These are phyloP conservation scores for Mucor ambiguus DNA, from an alignment of 371 early-diverging fungal genomes.

Conservation along the genomic window DNA sequence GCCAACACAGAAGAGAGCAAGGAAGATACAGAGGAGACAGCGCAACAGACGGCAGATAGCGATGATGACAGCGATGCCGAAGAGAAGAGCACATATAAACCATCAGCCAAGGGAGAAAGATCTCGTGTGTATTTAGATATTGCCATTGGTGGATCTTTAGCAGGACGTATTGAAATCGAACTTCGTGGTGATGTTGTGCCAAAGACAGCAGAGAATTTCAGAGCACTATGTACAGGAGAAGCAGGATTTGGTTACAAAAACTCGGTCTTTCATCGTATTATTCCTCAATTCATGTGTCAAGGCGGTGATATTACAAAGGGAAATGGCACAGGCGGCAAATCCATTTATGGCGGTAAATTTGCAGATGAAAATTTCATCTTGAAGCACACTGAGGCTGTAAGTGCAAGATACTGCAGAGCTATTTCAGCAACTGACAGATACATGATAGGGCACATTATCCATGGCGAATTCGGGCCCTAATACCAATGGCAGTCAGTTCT, in stretches of 20 bases:
- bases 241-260: slow-evolving; percentile 82
- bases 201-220: slow-evolving; percentile 65
- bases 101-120: slow-evolving; percentile 20
- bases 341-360: slow-evolving; percentile 94
- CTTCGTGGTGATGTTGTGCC: slow-evolving; percentile 80
- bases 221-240: slow-evolving; percentile 43
- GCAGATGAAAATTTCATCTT: slow-evolving; percentile 94
- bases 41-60: slow-evolving; percentile 2
- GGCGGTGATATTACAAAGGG: slow-evolving; percentile 95
- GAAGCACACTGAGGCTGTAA: slow-evolving; percentile 88
- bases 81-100: slow-evolving; percentile 2
- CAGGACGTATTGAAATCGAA: slow-evolving; percentile 80
- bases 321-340: slow-evolving; percentile 95
- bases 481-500: slow-evolving; percentile 98
- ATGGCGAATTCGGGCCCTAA: slow-evolving; percentile 95
- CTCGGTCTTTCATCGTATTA: slow-evolving; percentile 87
- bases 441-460: slow-evolving; percentile 62
- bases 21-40: slow-evolving; percentile 13
- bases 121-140: slow-evolving; percentile 59
- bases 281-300: slow-evolving; percentile 97
- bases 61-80: slow-evolving; percentile 15
- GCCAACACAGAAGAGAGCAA: slow-evolving; percentile 38
- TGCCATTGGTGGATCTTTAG: slow-evolving; percentile 48
- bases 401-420: not conserved
- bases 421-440: not conserved